These are phyloP conservation scores for Sechiopsis laciniata DNA, from an alignment of 306 rosid species.

Conservation along the genomic window DNA sequence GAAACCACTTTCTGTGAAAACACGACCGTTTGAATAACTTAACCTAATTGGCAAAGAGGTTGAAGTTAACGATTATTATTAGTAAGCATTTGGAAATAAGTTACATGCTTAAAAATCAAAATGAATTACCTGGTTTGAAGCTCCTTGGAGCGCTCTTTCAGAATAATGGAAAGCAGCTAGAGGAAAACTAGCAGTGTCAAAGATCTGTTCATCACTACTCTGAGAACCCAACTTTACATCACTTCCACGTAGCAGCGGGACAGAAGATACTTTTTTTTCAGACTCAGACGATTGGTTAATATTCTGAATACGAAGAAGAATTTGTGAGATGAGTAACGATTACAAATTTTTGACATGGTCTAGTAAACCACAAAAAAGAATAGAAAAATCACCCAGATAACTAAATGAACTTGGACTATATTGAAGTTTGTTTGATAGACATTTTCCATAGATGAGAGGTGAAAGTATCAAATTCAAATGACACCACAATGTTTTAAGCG, in stretches of 20 bases:
- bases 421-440: slow-evolving; percentile 2
- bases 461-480: slow-evolving; percentile 4
- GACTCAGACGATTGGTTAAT: slow-evolving; percentile 33
- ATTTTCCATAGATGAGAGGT: background rate
- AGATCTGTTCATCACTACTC: slow-evolving; percentile 41
- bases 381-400: background rate
- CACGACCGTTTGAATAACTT: slow-evolving; percentile 1
- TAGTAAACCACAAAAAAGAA: background rate
- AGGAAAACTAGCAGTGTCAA: slow-evolving; percentile 53
- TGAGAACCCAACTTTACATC: slow-evolving; percentile 55
- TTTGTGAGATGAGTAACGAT: slow-evolving; percentile 4
- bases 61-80: background rate
- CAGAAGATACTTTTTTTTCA: slow-evolving; percentile 42
- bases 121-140: slow-evolving; percentile 44
- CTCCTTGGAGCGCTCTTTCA: slow-evolving; percentile 71
- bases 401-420: background rate
- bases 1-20: background rate
- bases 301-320: slow-evolving; percentile 43
- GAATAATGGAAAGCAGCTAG: slow-evolving; percentile 63
- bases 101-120: slow-evolving; percentile 18
- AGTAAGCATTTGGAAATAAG: slow-evolving; percentile 1
- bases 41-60: background rate
- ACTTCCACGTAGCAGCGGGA: slow-evolving; percentile 31
- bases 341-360: background rate
- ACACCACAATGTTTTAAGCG: background rate